phyloP scores from a whole-genome alignment of 208 protist species.

The Leptomonas seymouri region DNA sequence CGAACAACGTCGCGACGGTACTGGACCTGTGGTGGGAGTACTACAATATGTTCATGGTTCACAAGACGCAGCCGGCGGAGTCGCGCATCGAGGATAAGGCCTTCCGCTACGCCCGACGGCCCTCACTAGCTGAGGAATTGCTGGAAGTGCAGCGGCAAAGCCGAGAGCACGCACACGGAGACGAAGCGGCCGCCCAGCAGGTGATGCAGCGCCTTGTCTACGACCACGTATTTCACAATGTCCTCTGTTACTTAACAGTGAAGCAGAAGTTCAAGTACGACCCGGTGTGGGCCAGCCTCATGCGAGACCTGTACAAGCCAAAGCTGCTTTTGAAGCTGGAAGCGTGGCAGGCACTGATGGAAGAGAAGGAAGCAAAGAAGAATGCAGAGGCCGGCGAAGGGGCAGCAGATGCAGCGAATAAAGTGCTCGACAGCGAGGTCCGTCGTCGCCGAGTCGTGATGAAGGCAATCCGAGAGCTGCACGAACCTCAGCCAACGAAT shows the following conservation, averaged over 20 bases:
- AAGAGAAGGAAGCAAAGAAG: not conserved
- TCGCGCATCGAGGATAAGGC: constrained; percentile 38
- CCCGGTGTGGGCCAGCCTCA: constrained; percentile 62
- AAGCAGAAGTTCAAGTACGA: constrained; percentile 64
- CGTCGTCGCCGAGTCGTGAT: constrained; percentile 20
- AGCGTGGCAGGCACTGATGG: constrained; percentile 20
- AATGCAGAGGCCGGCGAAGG: not conserved
- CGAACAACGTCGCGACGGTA: constrained; percentile 35
- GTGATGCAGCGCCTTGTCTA: constrained; percentile 45
- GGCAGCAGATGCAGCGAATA: not conserved
- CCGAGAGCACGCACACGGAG: constrained; percentile 15
- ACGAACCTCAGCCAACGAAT: constrained; percentile 7
- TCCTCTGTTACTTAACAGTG: constrained; percentile 41
- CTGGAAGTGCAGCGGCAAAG: constrained; percentile 23
- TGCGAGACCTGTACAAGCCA: constrained; percentile 58
- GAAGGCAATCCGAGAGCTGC: constrained; percentile 15
- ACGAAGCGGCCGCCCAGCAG: constrained; percentile 26
- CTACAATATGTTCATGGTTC: constrained; percentile 55
- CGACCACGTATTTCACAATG: constrained; percentile 62
- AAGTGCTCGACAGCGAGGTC: not conserved
- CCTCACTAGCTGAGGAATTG: constrained; percentile 56
- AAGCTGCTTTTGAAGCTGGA: constrained; percentile 9
- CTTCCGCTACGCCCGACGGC: constrained; percentile 31
- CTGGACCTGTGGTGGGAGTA: constrained; percentile 79
- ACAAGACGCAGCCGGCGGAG: constrained; percentile 65